Evolutionary conservation across 2,329 filamentous ascomycete genomes (phyloP).

Genomic region (Pleoardoris graminearum): DNA sequence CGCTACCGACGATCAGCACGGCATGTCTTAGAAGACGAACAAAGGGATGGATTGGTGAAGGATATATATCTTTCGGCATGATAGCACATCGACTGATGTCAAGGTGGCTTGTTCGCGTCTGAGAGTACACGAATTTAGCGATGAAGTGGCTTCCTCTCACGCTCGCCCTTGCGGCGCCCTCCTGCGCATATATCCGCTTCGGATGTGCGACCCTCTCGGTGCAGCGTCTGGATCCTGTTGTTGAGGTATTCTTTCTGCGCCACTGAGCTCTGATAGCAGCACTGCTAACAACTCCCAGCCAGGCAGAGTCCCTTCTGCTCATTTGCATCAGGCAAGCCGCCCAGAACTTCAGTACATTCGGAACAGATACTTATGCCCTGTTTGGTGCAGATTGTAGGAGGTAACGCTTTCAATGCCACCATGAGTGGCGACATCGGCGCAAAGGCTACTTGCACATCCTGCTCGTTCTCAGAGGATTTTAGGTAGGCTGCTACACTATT

Average conservation of each 20-base stretch:
- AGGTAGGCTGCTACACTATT: background rate
- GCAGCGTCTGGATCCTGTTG: constrained; percentile 33
- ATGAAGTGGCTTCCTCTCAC: constrained; percentile 26
- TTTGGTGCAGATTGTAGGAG: constrained; percentile 23
- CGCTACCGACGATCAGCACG: background rate
- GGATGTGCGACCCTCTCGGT: constrained; percentile 28
- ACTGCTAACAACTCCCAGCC: constrained; percentile 7
- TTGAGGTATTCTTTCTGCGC: constrained; percentile 5
- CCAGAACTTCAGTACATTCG: constrained; percentile 4
- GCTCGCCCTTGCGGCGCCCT: constrained; percentile 17
- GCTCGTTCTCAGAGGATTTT: constrained; percentile 26
- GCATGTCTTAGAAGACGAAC: background rate
- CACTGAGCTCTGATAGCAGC: background rate
- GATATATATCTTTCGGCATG: background rate
- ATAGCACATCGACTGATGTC: background rate
- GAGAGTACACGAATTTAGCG: background rate
- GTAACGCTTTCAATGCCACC: constrained; percentile 26
- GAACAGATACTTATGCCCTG: background rate
- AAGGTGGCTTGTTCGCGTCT: background rate
- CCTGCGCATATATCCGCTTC: constrained; percentile 29
- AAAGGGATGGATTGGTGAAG: too few species aligned
- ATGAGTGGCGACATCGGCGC: constrained; percentile 31
- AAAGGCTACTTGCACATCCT: constrained; percentile 27
- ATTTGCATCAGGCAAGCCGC: constrained; percentile 17
- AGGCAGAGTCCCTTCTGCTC: constrained; percentile 22